These are phyloP conservation scores for Trametes versicolor DNA, from an alignment of 1,284 basidiomycete species.

Conservation along the genomic window DNA sequence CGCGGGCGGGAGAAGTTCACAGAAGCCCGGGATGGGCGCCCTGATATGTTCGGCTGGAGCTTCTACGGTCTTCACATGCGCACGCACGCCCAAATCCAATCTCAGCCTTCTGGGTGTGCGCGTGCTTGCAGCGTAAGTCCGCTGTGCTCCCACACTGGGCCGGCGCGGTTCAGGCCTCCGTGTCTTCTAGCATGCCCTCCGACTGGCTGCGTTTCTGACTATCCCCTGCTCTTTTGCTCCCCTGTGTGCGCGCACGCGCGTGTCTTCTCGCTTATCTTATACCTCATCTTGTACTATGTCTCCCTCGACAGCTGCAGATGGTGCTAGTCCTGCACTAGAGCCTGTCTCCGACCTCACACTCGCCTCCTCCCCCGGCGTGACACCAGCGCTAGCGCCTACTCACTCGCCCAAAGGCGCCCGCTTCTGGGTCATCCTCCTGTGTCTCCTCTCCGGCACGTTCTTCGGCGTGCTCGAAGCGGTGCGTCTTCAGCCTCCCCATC, in stretches of 20 bases:
- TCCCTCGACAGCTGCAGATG: not conserved
- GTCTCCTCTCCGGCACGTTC: conserved; percentile 13
- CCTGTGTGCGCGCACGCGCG: not conserved
- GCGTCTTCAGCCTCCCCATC: not conserved
- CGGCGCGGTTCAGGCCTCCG: not conserved
- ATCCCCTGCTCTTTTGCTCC: not conserved
- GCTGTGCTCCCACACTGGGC: not conserved
- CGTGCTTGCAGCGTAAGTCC: not conserved
- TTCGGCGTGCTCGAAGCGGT: conserved; percentile 29
- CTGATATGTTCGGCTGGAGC: not conserved
- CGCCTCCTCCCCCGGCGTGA: not conserved
- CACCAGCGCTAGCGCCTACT: not conserved
- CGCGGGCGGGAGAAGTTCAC: not conserved
- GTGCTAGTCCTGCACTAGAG: not conserved
- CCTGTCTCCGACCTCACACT: not conserved
- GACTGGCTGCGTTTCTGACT: not conserved
- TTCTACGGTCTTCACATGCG: not conserved
- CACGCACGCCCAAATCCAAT: not conserved
- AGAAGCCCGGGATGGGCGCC: not conserved
- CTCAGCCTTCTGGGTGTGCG: too few species aligned
- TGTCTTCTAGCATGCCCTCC: not conserved
- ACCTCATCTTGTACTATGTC: not conserved
- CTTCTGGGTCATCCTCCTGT: conserved; percentile 27
- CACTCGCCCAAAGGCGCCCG: conserved; percentile 14
- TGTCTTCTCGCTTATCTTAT: too few species aligned